phyloP scores from a whole-genome alignment of 345 rosid species.

The Excoecaria cochinchinensis region DNA sequence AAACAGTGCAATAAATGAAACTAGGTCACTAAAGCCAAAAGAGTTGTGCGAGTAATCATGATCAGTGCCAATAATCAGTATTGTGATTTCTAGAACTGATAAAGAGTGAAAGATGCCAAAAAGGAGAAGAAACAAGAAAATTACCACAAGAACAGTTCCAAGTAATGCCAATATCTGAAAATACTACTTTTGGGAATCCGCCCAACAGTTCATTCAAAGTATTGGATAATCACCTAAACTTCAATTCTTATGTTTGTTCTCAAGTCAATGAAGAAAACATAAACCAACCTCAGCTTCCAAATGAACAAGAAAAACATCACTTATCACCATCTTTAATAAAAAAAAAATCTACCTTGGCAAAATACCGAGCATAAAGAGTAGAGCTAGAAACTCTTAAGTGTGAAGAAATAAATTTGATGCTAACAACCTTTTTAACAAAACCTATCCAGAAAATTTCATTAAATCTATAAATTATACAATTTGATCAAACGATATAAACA shows the following conservation, averaged over 20 bases:
- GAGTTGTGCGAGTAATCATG: neutral
- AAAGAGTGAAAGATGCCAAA: neutral
- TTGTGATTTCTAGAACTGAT: neutral
- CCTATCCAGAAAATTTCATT: neutral
- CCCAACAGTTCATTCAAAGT: neutral
- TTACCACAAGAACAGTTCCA: neutral
- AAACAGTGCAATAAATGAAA: neutral
- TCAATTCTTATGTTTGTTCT: neutral
- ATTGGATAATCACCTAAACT: neutral
- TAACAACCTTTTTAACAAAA: neutral
- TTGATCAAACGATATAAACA: neutral
- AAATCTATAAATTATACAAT: neutral
- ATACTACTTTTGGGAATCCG: neutral
- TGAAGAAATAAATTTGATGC: neutral
- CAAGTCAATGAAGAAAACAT: neutral
- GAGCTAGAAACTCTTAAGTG: neutral
- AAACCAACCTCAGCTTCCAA: neutral
- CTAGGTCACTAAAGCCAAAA: neutral
- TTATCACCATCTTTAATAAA: neutral
- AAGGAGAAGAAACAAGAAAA: slow-evolving; percentile 5
- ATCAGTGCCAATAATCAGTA: neutral
- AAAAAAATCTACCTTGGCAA: neutral
- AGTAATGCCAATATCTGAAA: neutral
- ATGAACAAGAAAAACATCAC: neutral
- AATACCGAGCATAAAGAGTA: neutral